These are phyloP conservation scores for Vanilla planifolia DNA, from an alignment of 106 monocot genomes.

Conservation along the genomic window DNA sequence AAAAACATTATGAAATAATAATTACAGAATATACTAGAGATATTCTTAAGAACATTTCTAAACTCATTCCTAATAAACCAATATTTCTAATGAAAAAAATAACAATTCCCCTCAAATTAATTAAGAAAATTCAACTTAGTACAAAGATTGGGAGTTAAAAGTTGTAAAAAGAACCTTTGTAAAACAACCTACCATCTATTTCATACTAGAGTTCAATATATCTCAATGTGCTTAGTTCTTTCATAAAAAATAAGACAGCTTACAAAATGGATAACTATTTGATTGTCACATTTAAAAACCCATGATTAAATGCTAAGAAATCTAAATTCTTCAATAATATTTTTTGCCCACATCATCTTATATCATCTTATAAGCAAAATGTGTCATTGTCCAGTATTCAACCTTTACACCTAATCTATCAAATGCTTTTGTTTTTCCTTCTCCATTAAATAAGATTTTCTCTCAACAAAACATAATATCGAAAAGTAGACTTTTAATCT, in stretches of 20 bases:
- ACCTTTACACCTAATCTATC: not conserved
- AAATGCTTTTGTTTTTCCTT: not conserved
- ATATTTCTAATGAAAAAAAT: no score
- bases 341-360: not conserved
- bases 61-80: no score
- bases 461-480: not conserved
- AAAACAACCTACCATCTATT: not conserved
- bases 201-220: not conserved
- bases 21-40: no score
- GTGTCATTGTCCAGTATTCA: not conserved
- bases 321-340: not conserved
- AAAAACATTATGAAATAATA: no score
- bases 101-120: not conserved
- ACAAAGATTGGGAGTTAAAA: not conserved
- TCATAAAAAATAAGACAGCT: not conserved
- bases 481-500: not conserved
- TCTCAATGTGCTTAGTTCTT: no score
- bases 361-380: not conserved
- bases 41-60: no score
- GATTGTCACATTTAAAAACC: not conserved
- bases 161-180: not conserved
- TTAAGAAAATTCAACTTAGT: not conserved
- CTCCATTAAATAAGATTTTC: not conserved
- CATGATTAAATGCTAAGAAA: not conserved
- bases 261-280: not conserved